Conservation (phyloP, 2,329 filamentous ascomycete species). For the Cryphonectria carpinicola region DNA sequence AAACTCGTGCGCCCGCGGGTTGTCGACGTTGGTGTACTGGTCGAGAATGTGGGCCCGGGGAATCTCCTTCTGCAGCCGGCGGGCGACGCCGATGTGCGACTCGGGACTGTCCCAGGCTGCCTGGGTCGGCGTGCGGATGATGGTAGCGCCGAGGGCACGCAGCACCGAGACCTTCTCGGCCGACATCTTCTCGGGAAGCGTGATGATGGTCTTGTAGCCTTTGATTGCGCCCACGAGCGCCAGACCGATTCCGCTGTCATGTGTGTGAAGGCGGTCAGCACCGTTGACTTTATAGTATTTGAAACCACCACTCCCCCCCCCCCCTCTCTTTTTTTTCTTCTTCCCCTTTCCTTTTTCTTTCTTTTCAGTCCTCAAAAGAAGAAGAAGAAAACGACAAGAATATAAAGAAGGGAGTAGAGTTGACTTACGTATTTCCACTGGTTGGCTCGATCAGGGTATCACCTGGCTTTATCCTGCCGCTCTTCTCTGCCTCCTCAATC, state of each 20-base stretch:
- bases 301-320: no score
- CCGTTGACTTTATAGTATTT: slow-evolving; percentile 34
- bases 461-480: slow-evolving; percentile 92
- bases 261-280: not conserved
- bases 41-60: slow-evolving; percentile 97
- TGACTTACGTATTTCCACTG: slow-evolving; percentile 80
- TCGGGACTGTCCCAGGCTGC: slow-evolving; percentile 94
- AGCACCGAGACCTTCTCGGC: slow-evolving; percentile 96
- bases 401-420: not conserved
- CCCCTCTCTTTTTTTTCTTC: not conserved
- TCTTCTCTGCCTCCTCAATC: slow-evolving; percentile 93
- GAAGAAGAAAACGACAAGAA: no score
- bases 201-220: slow-evolving; percentile 98
- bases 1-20: slow-evolving; percentile 89
- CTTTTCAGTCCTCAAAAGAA: no score
- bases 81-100: slow-evolving; percentile 94
- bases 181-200: slow-evolving; percentile 98
- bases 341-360: no score
- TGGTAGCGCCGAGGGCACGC: slow-evolving; percentile 90
- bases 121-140: slow-evolving; percentile 95
- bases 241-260: slow-evolving; percentile 76
- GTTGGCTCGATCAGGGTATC: slow-evolving; percentile 98
- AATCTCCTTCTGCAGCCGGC: slow-evolving; percentile 88
- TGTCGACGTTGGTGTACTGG: slow-evolving; percentile 91
- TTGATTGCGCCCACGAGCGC: slow-evolving; percentile 94